Percentiles rank a stretch among this genome's conserved stretches.
Evolutionary conservation across 768 basidiomycete species (phyloP).

Genomic region (Candolleomyces eurysporus): DNA sequence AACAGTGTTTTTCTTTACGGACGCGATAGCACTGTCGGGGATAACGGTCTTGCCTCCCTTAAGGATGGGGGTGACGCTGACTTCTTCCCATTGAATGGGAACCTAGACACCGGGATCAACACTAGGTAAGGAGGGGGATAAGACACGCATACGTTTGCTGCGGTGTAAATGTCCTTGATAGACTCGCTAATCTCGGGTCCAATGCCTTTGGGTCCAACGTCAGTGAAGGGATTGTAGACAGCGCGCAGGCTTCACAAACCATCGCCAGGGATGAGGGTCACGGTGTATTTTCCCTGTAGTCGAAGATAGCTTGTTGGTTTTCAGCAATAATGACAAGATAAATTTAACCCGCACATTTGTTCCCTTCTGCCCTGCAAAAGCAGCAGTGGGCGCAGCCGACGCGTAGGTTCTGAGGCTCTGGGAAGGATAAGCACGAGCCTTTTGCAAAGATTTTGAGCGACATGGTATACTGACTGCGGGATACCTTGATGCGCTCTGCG

Average conservation of each 20-base stretch:
- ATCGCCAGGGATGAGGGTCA: slow-evolving; percentile 95
- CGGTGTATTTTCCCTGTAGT: slow-evolving; percentile 88
- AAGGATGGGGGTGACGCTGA: slow-evolving; percentile 90
- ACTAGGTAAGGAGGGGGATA: slow-evolving; percentile 5
- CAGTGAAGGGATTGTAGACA: not conserved
- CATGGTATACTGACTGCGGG: slow-evolving; percentile 41
- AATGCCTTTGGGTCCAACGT: slow-evolving; percentile 62
- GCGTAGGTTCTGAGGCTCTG: slow-evolving; percentile 54
- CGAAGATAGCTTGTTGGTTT: not conserved
- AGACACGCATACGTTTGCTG: slow-evolving; percentile 63
- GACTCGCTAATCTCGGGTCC: slow-evolving; percentile 98
- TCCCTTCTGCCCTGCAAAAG: slow-evolving; percentile 88
- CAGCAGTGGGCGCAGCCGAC: slow-evolving; percentile 79
- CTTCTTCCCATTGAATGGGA: slow-evolving; percentile 99
- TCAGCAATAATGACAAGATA: slow-evolving; percentile 2
- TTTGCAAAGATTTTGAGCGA: slow-evolving; percentile 11
- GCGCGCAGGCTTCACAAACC: slow-evolving; percentile 47
- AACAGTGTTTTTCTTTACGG: slow-evolving; percentile 95
- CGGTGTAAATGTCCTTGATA: slow-evolving; percentile 88
- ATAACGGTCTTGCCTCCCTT: slow-evolving; percentile 97
- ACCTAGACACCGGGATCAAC: slow-evolving; percentile 52
- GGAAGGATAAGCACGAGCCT: slow-evolving; percentile 35
- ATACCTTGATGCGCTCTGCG: slow-evolving; percentile 48
- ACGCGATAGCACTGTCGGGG: slow-evolving; percentile 85
- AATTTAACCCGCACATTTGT: slow-evolving; percentile 59